Conservation (phyloP, 2,329 filamentous ascomycete genomes). For the Aurifilum marmelostoma region DNA sequence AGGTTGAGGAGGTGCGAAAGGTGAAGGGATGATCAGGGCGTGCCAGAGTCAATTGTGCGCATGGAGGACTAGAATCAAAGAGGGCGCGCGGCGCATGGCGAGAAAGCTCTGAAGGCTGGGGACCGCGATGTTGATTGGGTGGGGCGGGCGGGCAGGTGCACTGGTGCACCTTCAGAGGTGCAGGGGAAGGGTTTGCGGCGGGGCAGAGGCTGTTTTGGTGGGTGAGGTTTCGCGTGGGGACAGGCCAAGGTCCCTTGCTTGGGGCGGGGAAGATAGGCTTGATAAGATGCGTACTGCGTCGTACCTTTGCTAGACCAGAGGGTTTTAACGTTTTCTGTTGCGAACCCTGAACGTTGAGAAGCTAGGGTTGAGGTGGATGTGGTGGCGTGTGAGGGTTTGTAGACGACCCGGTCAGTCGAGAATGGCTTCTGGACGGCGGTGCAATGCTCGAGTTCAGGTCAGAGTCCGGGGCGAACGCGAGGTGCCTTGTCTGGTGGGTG, state of each 20-base stretch:
- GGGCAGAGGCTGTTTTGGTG: conserved; percentile 22
- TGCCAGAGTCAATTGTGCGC: conserved; percentile 4
- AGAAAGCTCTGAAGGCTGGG: conserved; percentile 24
- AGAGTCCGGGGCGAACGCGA: background rate
- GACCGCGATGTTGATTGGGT: conserved; percentile 22
- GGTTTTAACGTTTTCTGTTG: background rate
- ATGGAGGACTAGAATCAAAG: background rate
- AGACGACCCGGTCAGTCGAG: background rate
- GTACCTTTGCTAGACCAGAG: conserved; percentile 9
- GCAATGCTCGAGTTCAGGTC: conserved; percentile 2
- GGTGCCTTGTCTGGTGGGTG: background rate
- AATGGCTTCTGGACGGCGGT: background rate
- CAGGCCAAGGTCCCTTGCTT: conserved; percentile 16
- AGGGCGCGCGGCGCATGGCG: conserved; percentile 9
- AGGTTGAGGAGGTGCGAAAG: background rate
- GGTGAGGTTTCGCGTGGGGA: conserved; percentile 16
- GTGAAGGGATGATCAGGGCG: background rate
- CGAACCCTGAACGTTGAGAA: background rate
- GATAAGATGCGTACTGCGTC: conserved; percentile 15
- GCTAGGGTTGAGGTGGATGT: background rate
- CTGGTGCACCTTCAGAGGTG: background rate
- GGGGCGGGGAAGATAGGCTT: conserved; percentile 28
- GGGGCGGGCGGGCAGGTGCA: conserved; percentile 10
- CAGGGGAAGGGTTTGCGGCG: conserved; percentile 30
- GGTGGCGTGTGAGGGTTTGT: background rate